A percentile compares a stretch with the other conserved stretches of the same genome.
These are phyloP conservation scores for Neopestalotiopsis rosae DNA, from an alignment of 2,329 filamentous ascomycete species.

Conservation along the genomic window DNA sequence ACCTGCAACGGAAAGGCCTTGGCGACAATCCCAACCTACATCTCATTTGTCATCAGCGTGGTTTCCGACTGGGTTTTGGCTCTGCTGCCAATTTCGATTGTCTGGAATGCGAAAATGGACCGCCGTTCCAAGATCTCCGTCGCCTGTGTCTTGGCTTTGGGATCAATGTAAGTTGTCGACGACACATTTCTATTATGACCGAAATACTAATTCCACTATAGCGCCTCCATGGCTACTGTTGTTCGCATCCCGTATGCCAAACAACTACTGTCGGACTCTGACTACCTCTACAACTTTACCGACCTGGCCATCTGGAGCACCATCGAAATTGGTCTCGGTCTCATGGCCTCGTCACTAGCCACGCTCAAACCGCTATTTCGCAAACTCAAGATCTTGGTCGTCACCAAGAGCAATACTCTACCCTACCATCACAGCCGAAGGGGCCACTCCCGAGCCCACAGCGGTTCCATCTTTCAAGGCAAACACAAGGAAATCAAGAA, in stretches of 20 bases:
- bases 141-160: constrained; percentile 16
- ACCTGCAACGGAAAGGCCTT: constrained; percentile 12
- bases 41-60: constrained; percentile 17
- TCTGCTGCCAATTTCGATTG: constrained; percentile 19
- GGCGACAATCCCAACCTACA: constrained; percentile 11
- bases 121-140: constrained; percentile 19
- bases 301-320: constrained; percentile 22
- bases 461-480: neutral
- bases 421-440: neutral
- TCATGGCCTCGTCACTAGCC: constrained; percentile 20
- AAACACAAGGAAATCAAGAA: neutral
- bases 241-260: constrained; percentile 20
- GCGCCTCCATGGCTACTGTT: constrained; percentile 21
- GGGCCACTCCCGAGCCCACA: neutral
- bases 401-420: constrained; percentile 7
- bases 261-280: constrained; percentile 17
- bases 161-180: constrained; percentile 20
- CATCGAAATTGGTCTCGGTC: constrained; percentile 18
- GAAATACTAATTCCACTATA: neutral
- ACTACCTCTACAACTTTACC: constrained; percentile 21
- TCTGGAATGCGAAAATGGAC: constrained; percentile 20
- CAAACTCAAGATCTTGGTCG: constrained; percentile 12
- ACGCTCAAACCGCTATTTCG: constrained; percentile 21
- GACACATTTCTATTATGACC: neutral
- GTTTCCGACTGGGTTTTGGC: constrained; percentile 16